Percentiles rank a stretch among this genome's conserved stretches.
Conservation (phyloP, 305 asterid species). For the Fraxinus angustifolia region DNA sequence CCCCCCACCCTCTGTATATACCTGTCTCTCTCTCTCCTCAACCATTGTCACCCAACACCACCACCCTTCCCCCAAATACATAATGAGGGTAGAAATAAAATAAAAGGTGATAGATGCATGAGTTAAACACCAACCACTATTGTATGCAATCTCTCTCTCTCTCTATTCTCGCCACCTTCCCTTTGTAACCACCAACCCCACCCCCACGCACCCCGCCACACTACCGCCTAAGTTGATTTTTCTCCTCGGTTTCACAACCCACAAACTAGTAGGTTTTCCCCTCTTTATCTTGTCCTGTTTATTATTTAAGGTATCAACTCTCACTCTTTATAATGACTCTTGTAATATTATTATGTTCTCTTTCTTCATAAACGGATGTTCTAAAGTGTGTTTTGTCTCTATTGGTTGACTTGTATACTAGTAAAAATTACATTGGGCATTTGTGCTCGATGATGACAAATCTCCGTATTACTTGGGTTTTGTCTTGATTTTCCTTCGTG, state of each 20-base stretch:
- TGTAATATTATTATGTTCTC: background rate
- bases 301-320: constrained; percentile 29
- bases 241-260: constrained; percentile 54
- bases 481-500: constrained; percentile 14
- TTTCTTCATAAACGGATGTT: background rate
- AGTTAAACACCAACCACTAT: constrained; percentile 65
- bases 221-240: constrained; percentile 10
- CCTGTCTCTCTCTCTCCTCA: constrained; percentile 8
- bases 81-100: constrained; percentile 41
- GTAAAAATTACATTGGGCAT: constrained; percentile 31
- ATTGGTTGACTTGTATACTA: constrained; percentile 43
- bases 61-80: constrained; percentile 29
- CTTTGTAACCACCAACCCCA: constrained; percentile 31
- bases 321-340: constrained; percentile 30
- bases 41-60: constrained; percentile 20
- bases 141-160: constrained; percentile 6
- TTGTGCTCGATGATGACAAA: constrained; percentile 26
- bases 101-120: constrained; percentile 94
- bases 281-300: constrained; percentile 4
- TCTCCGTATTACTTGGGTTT: constrained; percentile 17
- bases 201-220: constrained; percentile 21
- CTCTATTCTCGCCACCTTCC: constrained; percentile 32
- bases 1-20: constrained; percentile 7
- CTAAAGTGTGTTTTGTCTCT: constrained; percentile 34
- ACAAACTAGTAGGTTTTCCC: constrained; percentile 23